Conservation (phyloP, 1,284 basidiomycete species). For the Entoloma clypeatum region DNA sequence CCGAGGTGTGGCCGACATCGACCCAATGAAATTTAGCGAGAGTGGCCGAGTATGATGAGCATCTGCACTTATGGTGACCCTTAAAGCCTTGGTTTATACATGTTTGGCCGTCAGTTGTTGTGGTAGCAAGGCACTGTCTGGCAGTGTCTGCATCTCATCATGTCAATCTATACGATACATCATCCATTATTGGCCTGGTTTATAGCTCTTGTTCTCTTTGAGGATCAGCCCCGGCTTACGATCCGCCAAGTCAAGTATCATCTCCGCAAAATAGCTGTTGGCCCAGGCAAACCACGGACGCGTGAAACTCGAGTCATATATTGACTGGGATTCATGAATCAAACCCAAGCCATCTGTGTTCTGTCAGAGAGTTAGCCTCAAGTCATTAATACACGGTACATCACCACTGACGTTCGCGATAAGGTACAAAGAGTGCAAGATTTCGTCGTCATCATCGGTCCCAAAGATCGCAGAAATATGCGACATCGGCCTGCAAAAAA, state of each 20-base stretch:
- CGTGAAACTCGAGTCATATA: constrained; percentile 64
- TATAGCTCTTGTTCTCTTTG: constrained; percentile 48
- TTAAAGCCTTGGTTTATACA: constrained; percentile 7
- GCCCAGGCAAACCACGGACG: constrained; percentile 82
- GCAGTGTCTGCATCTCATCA: neutral
- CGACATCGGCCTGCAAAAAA: constrained; percentile 70
- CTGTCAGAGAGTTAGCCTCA: constrained; percentile 31
- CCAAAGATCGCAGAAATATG: constrained; percentile 71
- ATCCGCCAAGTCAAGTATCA: constrained; percentile 71
- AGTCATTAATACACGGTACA: constrained; percentile 8
- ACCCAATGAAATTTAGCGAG: constrained; percentile 11
- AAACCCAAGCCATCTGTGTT: constrained; percentile 72
- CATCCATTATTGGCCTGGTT: constrained; percentile 38
- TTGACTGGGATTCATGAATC: constrained; percentile 71
- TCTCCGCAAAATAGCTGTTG: constrained; percentile 76
- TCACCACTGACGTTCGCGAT: constrained; percentile 56
- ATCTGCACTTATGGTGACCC: constrained; percentile 13
- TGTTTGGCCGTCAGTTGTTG: constrained; percentile 3
- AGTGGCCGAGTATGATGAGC: constrained; percentile 15
- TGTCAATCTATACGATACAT: no score
- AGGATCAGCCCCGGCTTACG: constrained; percentile 70
- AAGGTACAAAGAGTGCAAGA: constrained; percentile 53
- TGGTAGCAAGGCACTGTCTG: constrained; percentile 5
- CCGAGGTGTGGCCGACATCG: constrained; percentile 52
- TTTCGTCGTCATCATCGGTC: constrained; percentile 67